Evolutionary conservation across 768 basidiomycete genomes (phyloP).

Genomic region (Dentipellis sp.): DNA sequence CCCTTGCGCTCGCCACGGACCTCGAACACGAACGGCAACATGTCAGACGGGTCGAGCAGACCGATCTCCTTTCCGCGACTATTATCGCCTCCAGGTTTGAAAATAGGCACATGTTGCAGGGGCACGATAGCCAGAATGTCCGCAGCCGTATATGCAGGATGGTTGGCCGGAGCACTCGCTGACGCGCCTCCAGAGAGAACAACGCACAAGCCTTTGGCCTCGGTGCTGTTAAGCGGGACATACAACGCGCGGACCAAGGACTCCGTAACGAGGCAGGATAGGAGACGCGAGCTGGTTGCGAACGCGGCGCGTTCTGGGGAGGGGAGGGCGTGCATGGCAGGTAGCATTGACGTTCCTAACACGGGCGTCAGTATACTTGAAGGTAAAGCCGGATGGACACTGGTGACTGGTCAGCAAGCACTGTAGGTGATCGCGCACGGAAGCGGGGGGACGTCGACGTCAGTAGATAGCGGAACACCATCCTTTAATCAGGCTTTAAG

Average conservation of each 20-base stretch:
- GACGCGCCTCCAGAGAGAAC: slow-evolving; percentile 27
- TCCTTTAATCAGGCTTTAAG: too few species aligned
- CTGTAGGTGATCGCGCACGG: too few species aligned
- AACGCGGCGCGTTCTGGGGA: slow-evolving; percentile 28
- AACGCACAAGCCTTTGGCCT: slow-evolving; percentile 31
- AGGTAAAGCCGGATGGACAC: too few species aligned
- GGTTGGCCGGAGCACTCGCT: not conserved
- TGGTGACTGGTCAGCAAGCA: too few species aligned
- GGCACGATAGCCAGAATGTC: slow-evolving; percentile 41
- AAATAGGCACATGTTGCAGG: slow-evolving; percentile 36
- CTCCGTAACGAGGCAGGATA: slow-evolving; percentile 53
- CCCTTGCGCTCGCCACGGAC: slow-evolving; percentile 17
- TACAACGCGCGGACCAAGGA: slow-evolving; percentile 42
- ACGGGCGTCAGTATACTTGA: too few species aligned
- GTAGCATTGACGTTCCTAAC: too few species aligned
- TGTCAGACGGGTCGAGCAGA: slow-evolving; percentile 47
- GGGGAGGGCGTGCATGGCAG: not conserved
- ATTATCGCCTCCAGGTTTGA: slow-evolving; percentile 27
- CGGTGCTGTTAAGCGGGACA: slow-evolving; percentile 26
- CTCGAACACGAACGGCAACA: slow-evolving; percentile 36
- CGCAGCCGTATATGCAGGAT: slow-evolving; percentile 18
- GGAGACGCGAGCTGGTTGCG: slow-evolving; percentile 37
- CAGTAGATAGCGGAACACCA: too few species aligned
- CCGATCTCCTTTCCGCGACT: slow-evolving; percentile 31
- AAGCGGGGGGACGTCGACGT: too few species aligned